Conservation (phyloP, 768 basidiomycete genomes). For the Porphyrellus cyaneotinctus region DNA sequence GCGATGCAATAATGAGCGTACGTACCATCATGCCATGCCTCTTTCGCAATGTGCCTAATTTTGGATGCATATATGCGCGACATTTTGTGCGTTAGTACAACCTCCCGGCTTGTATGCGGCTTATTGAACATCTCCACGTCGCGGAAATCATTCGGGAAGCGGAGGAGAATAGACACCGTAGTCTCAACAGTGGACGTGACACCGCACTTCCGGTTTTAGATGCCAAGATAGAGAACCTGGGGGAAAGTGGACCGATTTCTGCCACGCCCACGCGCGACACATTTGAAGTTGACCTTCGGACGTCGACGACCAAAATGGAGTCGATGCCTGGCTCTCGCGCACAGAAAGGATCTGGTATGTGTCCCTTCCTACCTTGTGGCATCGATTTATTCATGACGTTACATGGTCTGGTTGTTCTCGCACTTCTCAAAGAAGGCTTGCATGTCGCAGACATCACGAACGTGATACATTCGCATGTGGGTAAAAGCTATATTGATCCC, state of each 20-base stretch:
- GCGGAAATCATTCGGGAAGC: constrained; percentile 67
- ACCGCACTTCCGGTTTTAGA: neutral
- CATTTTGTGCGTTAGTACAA: constrained; percentile 48
- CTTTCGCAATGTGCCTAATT: constrained; percentile 1
- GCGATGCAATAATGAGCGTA: constrained; percentile 70
- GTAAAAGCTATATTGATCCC: constrained; percentile 16
- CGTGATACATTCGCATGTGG: constrained; percentile 18
- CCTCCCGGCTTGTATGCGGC: constrained; percentile 67
- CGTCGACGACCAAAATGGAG: neutral
- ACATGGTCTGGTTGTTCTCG: neutral
- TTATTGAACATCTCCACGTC: constrained; percentile 68
- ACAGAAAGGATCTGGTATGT: constrained; percentile 6
- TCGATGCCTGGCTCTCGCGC: neutral
- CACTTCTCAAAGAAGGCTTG: constrained; percentile 12
- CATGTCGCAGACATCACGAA: constrained; percentile 22
- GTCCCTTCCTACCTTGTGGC: neutral
- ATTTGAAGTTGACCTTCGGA: neutral
- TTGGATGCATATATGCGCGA: constrained; percentile 14
- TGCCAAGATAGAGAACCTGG: neutral
- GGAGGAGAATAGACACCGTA: constrained; percentile 40
- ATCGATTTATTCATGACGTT: neutral
- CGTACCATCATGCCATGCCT: constrained; percentile 21
- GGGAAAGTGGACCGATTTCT: too few species aligned
- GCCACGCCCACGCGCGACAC: neutral
- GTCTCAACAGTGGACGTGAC: constrained; percentile 38